phyloP scores from a whole-genome alignment of 106 monocot species.

The Cymbidium sinense region DNA sequence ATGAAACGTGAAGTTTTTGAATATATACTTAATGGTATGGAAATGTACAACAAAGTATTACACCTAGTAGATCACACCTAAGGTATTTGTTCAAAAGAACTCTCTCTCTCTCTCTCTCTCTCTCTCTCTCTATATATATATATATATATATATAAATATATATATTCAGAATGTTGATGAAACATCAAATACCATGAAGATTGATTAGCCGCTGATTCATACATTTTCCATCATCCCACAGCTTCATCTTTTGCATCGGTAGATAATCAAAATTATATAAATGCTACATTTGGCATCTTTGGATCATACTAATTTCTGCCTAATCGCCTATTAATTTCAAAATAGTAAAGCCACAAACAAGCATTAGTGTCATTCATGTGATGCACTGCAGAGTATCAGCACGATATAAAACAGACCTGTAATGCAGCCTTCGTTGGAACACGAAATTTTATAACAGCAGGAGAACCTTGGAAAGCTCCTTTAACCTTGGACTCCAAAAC shows the following conservation, averaged over 20 bases:
- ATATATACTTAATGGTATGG: too few species aligned
- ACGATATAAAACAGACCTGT: conserved; percentile 39
- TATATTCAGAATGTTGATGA: not conserved
- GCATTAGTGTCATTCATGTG: not conserved
- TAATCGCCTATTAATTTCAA: not conserved
- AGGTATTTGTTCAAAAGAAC: too few species aligned
- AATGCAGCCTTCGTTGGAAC: conserved; percentile 71
- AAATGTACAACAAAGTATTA: too few species aligned
- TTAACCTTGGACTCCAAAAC: conserved; percentile 76
- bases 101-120: too few species aligned
- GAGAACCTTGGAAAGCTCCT: conserved; percentile 66
- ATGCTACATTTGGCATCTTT: not conserved
- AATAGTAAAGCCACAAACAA: not conserved
- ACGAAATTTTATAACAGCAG: conserved; percentile 85
- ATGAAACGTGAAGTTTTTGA: too few species aligned
- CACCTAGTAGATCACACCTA: too few species aligned
- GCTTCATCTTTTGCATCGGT: not conserved
- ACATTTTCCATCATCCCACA: not conserved
- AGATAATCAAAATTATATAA: not conserved
- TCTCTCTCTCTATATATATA: too few species aligned
- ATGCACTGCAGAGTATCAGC: not conserved
- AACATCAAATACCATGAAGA: too few species aligned
- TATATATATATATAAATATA: too few species aligned
- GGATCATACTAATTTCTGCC: not conserved
- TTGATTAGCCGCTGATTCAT: not conserved